Evolutionary conservation across 1,284 basidiomycete genomes (phyloP), one percentile per base, ranked within the genome.

Genomic region (Anthracocystis setariae): DNA sequence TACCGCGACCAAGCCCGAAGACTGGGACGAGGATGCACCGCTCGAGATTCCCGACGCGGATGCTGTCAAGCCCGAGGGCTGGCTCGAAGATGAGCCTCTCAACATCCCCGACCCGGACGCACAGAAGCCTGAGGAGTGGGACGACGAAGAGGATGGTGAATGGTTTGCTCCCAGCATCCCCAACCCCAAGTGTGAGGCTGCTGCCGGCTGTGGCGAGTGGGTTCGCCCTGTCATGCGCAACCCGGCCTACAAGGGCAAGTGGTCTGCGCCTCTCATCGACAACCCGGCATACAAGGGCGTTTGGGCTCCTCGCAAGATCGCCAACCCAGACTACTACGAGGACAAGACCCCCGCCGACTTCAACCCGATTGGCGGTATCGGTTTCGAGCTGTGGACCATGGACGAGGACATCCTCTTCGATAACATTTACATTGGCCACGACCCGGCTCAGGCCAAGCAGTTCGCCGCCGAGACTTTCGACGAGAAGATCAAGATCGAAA

Each of bases 51-150:
- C 86, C 50, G 96, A 99, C 79, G 88, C 89, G 72, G 90, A 91
- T 8, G 95, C 95, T 42, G 86, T 85, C 72, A 95, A 92, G 86
- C 96, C 96, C 48, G 92, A 91, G 67, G 94, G 92, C 80, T 99
- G 96, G 96, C 89, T 98, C 71, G 93, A 92, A 74, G 86, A 97
- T 66, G 94, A 98, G 84, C 89, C 91, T 3, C 84, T 88, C 61
- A 87, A 85, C 50, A 88, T 98, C 73, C 89, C 93, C 49, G 96
- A 98, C 84, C 94, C 96, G 2, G 92, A 94, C 75, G 91, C 93
- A 45, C 89, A 90, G 85, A 98, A 98, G 88, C 96, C 96, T 27
- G 95, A 98, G 83, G 96, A 99, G 85, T 99, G 96, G 96, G 94
- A 97, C 82, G 92, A 98, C 76, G 96, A 98, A 84, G 95, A 98